A percentile compares a stretch with the other conserved stretches of the same genome.
phyloP scores from a whole-genome alignment of 2,329 filamentous ascomycete species.

The Colletotrichum aenigma region DNA sequence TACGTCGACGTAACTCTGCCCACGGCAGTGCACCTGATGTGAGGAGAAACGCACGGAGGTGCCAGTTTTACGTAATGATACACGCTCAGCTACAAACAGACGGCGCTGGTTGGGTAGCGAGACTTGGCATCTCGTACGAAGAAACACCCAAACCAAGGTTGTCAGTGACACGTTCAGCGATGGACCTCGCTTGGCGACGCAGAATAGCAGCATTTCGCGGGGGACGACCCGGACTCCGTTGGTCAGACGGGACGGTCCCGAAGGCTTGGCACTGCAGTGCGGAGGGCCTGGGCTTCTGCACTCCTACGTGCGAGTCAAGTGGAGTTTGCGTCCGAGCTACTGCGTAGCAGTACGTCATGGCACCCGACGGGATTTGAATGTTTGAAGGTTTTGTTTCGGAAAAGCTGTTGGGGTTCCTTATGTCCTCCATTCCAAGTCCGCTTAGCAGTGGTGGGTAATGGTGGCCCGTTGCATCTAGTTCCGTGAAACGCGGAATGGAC shows the following conservation, averaged over 20 bases:
- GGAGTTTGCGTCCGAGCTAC: background rate
- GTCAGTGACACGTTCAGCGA: background rate
- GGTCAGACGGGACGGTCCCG: constrained; percentile 18
- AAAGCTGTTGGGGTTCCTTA: background rate
- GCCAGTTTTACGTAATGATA: constrained; percentile 19
- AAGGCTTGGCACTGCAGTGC: background rate
- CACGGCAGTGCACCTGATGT: background rate
- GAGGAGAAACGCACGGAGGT: constrained; percentile 12
- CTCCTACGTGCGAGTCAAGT: background rate
- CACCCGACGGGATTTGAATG: background rate
- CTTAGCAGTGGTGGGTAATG: background rate
- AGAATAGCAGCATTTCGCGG: background rate
- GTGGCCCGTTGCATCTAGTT: background rate
- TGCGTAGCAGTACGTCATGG: background rate
- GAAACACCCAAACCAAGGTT: constrained; percentile 4
- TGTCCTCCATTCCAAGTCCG: background rate
- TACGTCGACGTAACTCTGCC: background rate
- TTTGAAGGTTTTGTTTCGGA: background rate
- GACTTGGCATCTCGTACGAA: constrained; percentile 18
- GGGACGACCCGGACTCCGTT: constrained; percentile 11
- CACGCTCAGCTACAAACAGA: background rate
- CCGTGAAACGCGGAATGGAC: background rate
- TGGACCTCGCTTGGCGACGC: background rate
- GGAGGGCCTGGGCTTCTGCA: background rate
- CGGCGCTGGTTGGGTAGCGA: background rate